Conservation (phyloP, 495 filamentous ascomycete genomes). For the Aspergillus funiculosus region DNA sequence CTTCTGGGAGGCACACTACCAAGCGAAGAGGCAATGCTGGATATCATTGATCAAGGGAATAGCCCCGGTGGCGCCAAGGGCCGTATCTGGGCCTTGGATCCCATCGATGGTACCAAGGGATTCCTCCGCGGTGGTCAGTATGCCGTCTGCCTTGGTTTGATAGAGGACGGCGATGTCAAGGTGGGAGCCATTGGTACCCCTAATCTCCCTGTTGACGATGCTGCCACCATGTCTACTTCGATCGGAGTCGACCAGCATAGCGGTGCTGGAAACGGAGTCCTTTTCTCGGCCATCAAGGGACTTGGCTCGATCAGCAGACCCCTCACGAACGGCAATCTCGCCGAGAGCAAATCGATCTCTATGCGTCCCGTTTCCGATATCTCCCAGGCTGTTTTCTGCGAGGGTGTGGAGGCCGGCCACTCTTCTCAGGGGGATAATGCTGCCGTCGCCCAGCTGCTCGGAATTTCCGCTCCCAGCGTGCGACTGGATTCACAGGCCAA, state of each 20-base stretch:
- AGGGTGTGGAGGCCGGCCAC: slow-evolving; percentile 89
- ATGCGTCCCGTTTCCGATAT: slow-evolving; percentile 76
- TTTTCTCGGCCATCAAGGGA: slow-evolving; percentile 74
- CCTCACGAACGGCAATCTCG: slow-evolving; percentile 53
- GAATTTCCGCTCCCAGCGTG: slow-evolving; percentile 79
- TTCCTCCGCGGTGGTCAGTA: slow-evolving; percentile 98
- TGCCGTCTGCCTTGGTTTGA: slow-evolving; percentile 84
- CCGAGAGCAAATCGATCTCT: slow-evolving; percentile 55
- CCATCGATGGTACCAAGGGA: slow-evolving; percentile 95
- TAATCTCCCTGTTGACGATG: slow-evolving; percentile 82
- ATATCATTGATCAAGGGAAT: slow-evolving; percentile 77
- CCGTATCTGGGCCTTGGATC: slow-evolving; percentile 93
- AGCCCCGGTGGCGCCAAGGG: slow-evolving; percentile 73
- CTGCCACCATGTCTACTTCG: slow-evolving; percentile 56
- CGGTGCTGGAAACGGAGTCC: slow-evolving; percentile 64
- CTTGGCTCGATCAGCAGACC: slow-evolving; percentile 73
- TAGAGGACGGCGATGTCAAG: slow-evolving; percentile 91
- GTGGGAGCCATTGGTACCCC: slow-evolving; percentile 92
- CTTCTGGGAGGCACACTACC: slow-evolving; percentile 68
- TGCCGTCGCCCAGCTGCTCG: slow-evolving; percentile 73
- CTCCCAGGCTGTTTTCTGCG: slow-evolving; percentile 80
- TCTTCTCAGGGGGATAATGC: slow-evolving; percentile 81
- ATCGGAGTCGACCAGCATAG: slow-evolving; percentile 64
- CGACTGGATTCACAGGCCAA: slow-evolving; percentile 97
- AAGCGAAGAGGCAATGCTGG: slow-evolving; percentile 70